These are phyloP conservation scores for Dictyostelium citrinum DNA, from an alignment of 78 protist species.

Conservation along the genomic window DNA sequence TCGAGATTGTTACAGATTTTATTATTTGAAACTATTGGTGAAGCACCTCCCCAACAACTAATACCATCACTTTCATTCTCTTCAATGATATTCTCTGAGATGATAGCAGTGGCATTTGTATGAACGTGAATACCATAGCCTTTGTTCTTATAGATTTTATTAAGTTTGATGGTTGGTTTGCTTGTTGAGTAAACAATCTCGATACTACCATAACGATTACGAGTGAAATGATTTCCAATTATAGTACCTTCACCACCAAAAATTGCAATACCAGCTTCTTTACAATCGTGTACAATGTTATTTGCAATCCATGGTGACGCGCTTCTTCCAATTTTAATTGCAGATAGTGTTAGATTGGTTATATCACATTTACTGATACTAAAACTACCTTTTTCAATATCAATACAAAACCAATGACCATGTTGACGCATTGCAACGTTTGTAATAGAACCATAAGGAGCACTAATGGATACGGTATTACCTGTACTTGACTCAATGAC, in stretches of 20 bases:
- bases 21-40: conserved; percentile 53
- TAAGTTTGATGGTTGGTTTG: conserved; percentile 42
- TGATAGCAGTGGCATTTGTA: conserved; percentile 41
- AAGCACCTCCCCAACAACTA: conserved; percentile 77
- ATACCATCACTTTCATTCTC: conserved; percentile 74
- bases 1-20: conserved; percentile 67
- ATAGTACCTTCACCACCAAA: conserved; percentile 77
- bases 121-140: conserved; percentile 75
- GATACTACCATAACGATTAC: conserved; percentile 60
- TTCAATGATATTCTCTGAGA: conserved; percentile 69
- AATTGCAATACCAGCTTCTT: conserved; percentile 76
- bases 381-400: conserved; percentile 63
- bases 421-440: conserved; percentile 36
- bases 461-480: conserved; percentile 55
- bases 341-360: conserved; percentile 46
- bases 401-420: conserved; percentile 78
- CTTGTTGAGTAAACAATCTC: conserved; percentile 58
- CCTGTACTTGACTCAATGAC: conserved; percentile 14
- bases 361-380: conserved; percentile 57
- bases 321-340: conserved; percentile 56
- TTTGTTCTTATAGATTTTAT: conserved; percentile 57
- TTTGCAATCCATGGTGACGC: conserved; percentile 74
- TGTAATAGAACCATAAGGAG: conserved; percentile 25
- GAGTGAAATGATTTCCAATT: conserved; percentile 63
- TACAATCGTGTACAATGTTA: conserved; percentile 65